Evolutionary conservation across 257 asterid species (phyloP), one percentile per base, ranked within the genome.

Genomic region (Gynochthodes officinalis): DNA sequence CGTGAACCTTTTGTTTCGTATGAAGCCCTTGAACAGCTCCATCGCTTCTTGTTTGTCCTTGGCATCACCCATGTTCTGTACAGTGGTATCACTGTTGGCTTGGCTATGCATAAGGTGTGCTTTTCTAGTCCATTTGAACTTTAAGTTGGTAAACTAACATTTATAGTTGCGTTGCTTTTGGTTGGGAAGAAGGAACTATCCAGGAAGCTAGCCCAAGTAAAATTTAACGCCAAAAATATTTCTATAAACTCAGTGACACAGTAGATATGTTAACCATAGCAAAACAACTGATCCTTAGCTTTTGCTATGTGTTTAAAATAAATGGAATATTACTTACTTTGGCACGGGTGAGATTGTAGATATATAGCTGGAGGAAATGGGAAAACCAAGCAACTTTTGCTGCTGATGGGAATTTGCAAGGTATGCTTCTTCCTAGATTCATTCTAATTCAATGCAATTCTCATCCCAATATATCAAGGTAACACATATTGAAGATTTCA

Each of bases 351-450:
- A 74, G 39, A 64, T 80, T 81, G 84, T 66, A 93, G 98, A 93
- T 90, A 75, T 93, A 93, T 74, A 93, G 97, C 81, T 93, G 98
- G 98, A 90, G 97, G 79, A 90, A 90, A 77, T 93, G 97, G 97
- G 98, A 93, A 83, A 72, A 82, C 77, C 95, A 87, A 76, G 89
- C 85, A 19, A 76, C 81, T 52, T 65, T 73, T 8, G 67, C 80
- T 69, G 84, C 88, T 25, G 96, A 84, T 76, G 87, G 65, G 23
- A 83, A 80, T 80, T 66, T 85, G 64, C 86, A 69, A 78, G 91
- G 98, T 86, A 76, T 33, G 67, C 42, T 25, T 23, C 33, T 64
- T 64, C 60, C n/a, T n/a, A n/a, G n/a, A n/a, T n/a, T n/a, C n/a
- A n/a, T n/a, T n/a, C n/a, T n/a, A n/a, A n/a, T n/a, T 53, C 30